Conservation (phyloP, 228 moss, liverwort and hornwort genomes). For the Sphagnum fallax region DNA sequence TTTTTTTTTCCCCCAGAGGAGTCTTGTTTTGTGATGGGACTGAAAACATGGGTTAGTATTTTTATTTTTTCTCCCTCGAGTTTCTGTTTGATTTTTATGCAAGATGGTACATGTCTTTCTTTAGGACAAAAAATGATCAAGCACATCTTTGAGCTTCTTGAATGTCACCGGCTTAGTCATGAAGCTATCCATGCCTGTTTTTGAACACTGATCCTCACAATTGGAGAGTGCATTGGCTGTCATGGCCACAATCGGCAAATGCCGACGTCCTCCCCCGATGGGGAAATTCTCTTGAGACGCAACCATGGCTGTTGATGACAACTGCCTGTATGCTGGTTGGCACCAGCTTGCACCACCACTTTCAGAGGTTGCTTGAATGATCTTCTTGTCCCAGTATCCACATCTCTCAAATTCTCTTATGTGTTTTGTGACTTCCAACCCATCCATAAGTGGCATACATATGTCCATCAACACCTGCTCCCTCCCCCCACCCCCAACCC, state of each 20-base stretch:
- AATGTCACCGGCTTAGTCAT: slow-evolving; percentile 90
- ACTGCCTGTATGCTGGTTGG: slow-evolving; percentile 8
- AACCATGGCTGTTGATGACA: neutral
- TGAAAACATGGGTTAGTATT: no score
- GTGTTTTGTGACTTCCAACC: slow-evolving; percentile 74
- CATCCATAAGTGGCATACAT: slow-evolving; percentile 89
- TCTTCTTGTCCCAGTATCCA: slow-evolving; percentile 50
- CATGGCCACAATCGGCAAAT: slow-evolving; percentile 57
- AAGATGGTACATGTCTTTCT: neutral
- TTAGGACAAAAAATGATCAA: slow-evolving; percentile 25
- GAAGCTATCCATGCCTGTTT: slow-evolving; percentile 79
- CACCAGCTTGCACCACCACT: neutral
- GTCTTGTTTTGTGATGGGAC: no score
- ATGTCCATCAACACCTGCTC: slow-evolving; percentile 64
- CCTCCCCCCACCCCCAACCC: neutral
- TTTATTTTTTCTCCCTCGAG: no score
- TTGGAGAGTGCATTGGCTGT: slow-evolving; percentile 83
- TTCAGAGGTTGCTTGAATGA: slow-evolving; percentile 8
- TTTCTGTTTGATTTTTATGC: no score
- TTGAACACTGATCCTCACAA: slow-evolving; percentile 70
- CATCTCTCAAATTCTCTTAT: slow-evolving; percentile 69
- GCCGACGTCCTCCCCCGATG: slow-evolving; percentile 1
- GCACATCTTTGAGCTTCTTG: slow-evolving; percentile 71
- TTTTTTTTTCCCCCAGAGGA: no score
- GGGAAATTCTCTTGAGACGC: neutral